A percentile compares a stretch with the other conserved stretches of the same genome.
Evolutionary conservation across 768 basidiomycete species (phyloP).

Genomic region (Boletus subcaerulescens): DNA sequence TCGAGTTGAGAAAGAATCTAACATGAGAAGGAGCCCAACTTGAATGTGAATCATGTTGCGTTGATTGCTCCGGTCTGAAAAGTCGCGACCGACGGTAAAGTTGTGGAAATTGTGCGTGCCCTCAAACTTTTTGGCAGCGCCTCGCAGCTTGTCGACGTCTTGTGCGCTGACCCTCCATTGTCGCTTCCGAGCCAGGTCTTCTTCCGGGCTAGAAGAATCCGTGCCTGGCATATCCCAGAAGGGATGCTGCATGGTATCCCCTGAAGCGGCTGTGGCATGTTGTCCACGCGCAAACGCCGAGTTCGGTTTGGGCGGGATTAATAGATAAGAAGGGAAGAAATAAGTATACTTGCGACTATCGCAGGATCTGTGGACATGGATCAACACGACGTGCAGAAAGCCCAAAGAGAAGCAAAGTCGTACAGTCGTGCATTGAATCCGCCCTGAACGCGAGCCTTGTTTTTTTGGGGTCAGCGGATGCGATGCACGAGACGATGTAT

Average conservation of each 20-base stretch:
- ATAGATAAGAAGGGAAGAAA: constrained; percentile 89
- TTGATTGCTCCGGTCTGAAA: constrained; percentile 75
- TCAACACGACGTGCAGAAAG: constrained; percentile 3
- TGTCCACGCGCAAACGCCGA: constrained; percentile 55
- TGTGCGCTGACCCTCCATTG: constrained; percentile 61
- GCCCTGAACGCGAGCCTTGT: constrained; percentile 67
- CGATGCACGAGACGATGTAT: constrained; percentile 28
- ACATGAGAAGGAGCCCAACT: constrained; percentile 36
- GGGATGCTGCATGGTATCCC: constrained; percentile 36
- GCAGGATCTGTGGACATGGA: constrained; percentile 55
- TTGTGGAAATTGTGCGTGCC: constrained; percentile 98
- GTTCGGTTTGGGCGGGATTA: constrained; percentile 84
- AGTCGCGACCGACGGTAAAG: constrained; percentile 88
- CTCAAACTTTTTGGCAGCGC: constrained; percentile 60
- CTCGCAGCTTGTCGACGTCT: constrained; percentile 55
- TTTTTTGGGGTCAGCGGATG: not conserved
- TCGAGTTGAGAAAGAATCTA: not conserved
- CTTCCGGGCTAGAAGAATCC: constrained; percentile 43
- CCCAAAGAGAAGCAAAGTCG: constrained; percentile 13
- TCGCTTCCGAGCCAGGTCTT: constrained; percentile 65
- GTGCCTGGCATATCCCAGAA: constrained; percentile 57
- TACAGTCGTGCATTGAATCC: constrained; percentile 80
- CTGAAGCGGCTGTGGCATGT: constrained; percentile 27
- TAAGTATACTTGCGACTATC: constrained; percentile 98
- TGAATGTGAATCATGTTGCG: constrained; percentile 88